Evolutionary conservation across 1,284 basidiomycete species (phyloP), one percentile per base, ranked within the genome.

Genomic region (Cryptococcus sp.): DNA sequence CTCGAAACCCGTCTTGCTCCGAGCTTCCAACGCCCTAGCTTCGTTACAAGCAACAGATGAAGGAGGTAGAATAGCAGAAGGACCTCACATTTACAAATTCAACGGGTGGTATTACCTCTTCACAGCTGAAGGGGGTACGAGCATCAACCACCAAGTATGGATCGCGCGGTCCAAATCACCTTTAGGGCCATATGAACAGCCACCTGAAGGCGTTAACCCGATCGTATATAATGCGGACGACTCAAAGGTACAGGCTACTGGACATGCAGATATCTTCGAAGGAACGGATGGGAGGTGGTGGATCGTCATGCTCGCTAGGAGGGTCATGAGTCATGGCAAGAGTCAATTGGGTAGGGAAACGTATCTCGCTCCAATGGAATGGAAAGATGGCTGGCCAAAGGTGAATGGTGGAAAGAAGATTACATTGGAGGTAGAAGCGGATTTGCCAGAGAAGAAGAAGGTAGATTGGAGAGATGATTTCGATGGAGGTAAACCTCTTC

Each of bases 111-210:
- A 60, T 21, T 67, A 68, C 58, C 58, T 70, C 21, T 44, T 60
- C 45, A 59, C 56, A 1, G 67, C 67, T 3, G 67, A 69, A 34
- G 67, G 66, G 0, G 67, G 67, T 0, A 69, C 66, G n/a, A 59
- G 64, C 45, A 48, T 37, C 2, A 39, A 49, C 24, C 64, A 66
- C 49, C 56, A 54, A 22, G 55, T 61, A 40, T 61, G 56, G 50
- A 53, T 66, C 2, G 58, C 39, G n/a, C 53, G 64, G 19, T 52
- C 53, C 31, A 52, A 41, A 13, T 25, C 46, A 5, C 58, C 53
- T 1, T 48, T 55, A 22, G 61, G 58, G n/a, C 58, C 58, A 16
- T 63, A 56, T 46, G 61, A 63, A 37, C 42, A 45, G 14, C 54
- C 52, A 25, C 61, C 61, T 10, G 48, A 54, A 19, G 55, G 55